Base-by-base conservation (phyloP, 2,329 filamentous ascomycete species). In the Plectosphaerella plurivora region DNA sequence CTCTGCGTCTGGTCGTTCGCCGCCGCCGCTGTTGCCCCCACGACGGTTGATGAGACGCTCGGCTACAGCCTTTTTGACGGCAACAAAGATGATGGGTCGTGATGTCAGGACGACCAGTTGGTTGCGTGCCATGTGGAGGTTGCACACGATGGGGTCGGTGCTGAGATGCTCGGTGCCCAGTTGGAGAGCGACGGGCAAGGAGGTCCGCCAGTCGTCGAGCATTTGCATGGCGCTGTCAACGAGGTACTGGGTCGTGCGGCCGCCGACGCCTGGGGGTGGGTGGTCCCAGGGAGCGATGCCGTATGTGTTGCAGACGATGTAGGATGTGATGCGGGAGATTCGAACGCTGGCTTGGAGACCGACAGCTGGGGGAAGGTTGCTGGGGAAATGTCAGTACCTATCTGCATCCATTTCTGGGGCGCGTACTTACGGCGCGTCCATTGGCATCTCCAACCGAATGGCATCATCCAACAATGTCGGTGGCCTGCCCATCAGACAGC, bases 51-150 rank as follows among this genome's bases (percentile, higher is more conserved):
- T 61, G 15, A 71, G 64, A 25, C 69, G 66, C 54, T 72, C 72
- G 20, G 71, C 73, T 16, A 78, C 70, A 11, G 70, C 68, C 51
- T 70, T 75, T 58, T 76, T 76, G 24, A 77, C 73, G 2, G 73
- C 69, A 7, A 69, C 65, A 45, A 79, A 71, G 57, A 79, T 74
- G 15, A 75, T 66, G 3, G 77, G 76, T 1, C 77, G 73, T 25
- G 76, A 66, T 11, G 74, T 68, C 14, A 79, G 65, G 46, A 80
- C 73, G n/a, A 76, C 55, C 15, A 79, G 70, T 71, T 79, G 64
- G 55, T 79, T 77, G 59, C 74, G 72, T 50, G 65, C 63, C 76
- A 80, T 78, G 54, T 80, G 77, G 44, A 80, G 61, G 42, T 71
- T 62, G 59, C 70, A 75, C 50, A 66, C 64, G 7, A 73, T 69